Evolutionary conservation across 768 basidiomycete genomes (phyloP), one percentile per base, ranked within the genome.

Genomic region (Suillus paluster): DNA sequence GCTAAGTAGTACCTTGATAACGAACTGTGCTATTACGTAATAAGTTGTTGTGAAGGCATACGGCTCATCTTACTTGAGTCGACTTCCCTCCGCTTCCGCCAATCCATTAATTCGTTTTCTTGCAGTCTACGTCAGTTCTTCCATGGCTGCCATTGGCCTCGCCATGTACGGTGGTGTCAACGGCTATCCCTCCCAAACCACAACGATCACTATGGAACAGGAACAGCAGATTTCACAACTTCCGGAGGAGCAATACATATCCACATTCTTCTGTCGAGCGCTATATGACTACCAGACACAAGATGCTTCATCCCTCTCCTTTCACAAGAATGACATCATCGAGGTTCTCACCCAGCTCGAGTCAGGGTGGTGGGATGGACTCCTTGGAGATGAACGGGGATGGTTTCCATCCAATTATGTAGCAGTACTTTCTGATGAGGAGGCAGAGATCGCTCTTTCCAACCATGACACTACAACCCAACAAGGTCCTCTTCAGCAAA

Each of bases 341-440:
- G 94, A 98, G 75, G 94, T 99, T 63, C 83, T 97, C 58, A 92
- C 91, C 12, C 90, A 89, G 68, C 87, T 98, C 59, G 91, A 93
- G 41, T 92, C 92, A 5, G 97, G 97, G 17, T 99, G 97, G 97
- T 98, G 96, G 97, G 97, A 99, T 74, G 97, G 97, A 5, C 79
- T 97, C 62, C 82, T 97, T 23, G 86, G 88, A 53, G 91, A 93
- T 59, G 90, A 92, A 73, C 87, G 97, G 56, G 97, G 97, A 61
- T 97, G 94, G 94, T 97, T 99, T 76, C 97, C 97, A 23, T 94
- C 92, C 67, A 99, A 99, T 79, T 99, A 97, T 79, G 95, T 97
- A 49, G 78, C 81, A 52, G 72, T 85, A 49, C 87, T 98, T 60
- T 83, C 86, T 27, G 91, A 93, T 64, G 89, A 92, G 69, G 92